Evolutionary conservation across 352 stramenopile genomes (phyloP), one percentile per base, ranked within the genome.

Genomic region (Globisporangium emineosum): DNA sequence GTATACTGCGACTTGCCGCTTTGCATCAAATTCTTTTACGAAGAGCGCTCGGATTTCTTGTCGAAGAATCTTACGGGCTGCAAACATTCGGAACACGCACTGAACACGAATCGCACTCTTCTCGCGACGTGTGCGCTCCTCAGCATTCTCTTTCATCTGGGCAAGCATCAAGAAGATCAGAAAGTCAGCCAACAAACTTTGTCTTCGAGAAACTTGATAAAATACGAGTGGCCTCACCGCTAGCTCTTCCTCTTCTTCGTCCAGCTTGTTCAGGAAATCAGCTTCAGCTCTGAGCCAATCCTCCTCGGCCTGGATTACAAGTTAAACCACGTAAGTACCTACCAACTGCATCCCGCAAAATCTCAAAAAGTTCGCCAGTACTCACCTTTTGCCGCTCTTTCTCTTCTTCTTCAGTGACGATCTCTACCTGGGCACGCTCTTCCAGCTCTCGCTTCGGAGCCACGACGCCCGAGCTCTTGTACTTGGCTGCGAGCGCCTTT

Each of bases 1-100:
- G 50, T 91, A 93, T 53, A 69, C 69, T 8, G 80, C 53, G 8
- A 66, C 59, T 19, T 77, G 67, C 12, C 62, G 77, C 13, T 67
- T 49, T 9, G 62, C 53, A 42, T 90, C 70, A 43, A 88, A 90
- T 23, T 89, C 76, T 52, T 90, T 91, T 12, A 83, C 67, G 57
- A 88, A 86, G 30, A 75, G 59, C 30, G 68, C 56, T 17, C 70
- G 63, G 45, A 91, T 78, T 61, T 87, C 74, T 12, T 69, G 53
- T 9, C 79, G 75, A 13, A 93, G 70, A 3, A 75, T 57, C 60
- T 80, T 78, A 9, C 78, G 69, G 3, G 82, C 82, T 3, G 73
- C 61, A 53, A 81, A 90, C 71, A 83, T 76, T 5, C 81, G 81
- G 33, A 80, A 88, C 3, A 69, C 81, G 37, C 79, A 79, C 60